Base-by-base conservation (phyloP, 208 protist genomes). In the Crithidia fasciculata region DNA sequence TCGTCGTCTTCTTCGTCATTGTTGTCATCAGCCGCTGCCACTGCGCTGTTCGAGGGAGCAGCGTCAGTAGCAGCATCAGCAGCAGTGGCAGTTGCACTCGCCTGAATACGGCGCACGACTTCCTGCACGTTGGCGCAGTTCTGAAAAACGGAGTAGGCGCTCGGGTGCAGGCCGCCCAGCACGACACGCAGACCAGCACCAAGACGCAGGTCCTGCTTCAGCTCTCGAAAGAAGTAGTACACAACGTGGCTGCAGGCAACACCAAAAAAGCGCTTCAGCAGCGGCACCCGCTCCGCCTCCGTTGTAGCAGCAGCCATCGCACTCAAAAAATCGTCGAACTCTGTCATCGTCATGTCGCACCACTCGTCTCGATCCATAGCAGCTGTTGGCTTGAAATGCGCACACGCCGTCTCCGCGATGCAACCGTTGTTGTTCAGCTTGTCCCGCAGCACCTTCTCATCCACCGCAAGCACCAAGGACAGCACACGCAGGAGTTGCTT, bases 401-500 rank as follows among this genome's bases (percentile, higher is more conserved):
- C 68, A 41, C 63, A 70, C 36, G 80, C 72, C 6, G 88, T 95
- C 72, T 87, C 87, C 2, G 87, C 82, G 13, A 94, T 82, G 77
- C 91, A 85, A 58, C 92, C 92, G 53, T 81, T 77, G 39, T 59
- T 44, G 47, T 89, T 87, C 61, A 90, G 78, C 65, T 91, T 76
- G 13, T 71, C 59, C 59, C 72, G 77, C 60, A 95, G 63, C 0
- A 69, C 73, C n/a, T 86, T 81, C 15, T 81, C 80, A 36, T 76
- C 45, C 13, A 64, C 54, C 16, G 55, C 39, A 43, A 90, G 83
- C 12, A 88, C 69, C 0, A 73, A 49, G 9, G 86, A 77, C 10
- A 91, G 74, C 4, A 95, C 70, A 36, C 87, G 81, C 36, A 91
- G n/a, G 19, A 97, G 78, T 70, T 87, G 72, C 66, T 94, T 95